phyloP scores from a whole-genome alignment of 306 rosid species.

The Glycine soja region DNA sequence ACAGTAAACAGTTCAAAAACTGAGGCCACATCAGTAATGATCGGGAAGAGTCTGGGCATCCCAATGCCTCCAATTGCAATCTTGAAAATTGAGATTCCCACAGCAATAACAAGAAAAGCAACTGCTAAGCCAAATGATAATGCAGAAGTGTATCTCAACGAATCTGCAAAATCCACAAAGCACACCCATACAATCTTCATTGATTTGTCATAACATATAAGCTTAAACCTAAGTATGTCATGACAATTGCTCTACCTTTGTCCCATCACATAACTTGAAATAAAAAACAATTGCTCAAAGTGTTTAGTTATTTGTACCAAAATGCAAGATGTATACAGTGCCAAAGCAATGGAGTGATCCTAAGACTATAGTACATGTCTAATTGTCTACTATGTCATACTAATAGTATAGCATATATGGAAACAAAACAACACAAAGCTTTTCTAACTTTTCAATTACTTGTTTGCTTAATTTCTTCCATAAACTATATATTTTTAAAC shows the following conservation, averaged over 20 bases:
- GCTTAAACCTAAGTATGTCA: neutral
- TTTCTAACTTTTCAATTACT: too few relatives aligned
- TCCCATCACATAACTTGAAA: constrained; percentile 27
- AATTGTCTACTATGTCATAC: constrained; percentile 1
- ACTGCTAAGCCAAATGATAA: constrained; percentile 84
- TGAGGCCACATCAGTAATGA: constrained; percentile 63
- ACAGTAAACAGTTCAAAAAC: constrained; percentile 74
- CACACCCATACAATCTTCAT: neutral
- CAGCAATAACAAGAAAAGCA: constrained; percentile 81
- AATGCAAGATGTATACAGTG: neutral
- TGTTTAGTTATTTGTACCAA: neutral
- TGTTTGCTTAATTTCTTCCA: too few relatives aligned
- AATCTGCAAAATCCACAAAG: constrained; percentile 75
- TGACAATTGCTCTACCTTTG: neutral
- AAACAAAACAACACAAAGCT: neutral
- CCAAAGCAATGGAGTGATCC: constrained; percentile 18
- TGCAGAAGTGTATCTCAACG: constrained; percentile 87
- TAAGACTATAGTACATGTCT: neutral
- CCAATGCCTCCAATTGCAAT: constrained; percentile 68
- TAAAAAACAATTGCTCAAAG: neutral
- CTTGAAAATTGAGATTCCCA: constrained; percentile 81
- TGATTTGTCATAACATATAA: neutral
- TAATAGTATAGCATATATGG: neutral
- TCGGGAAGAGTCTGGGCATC: constrained; percentile 83
- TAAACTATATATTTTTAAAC: neutral